Base-by-base conservation (phyloP, 148 eudicot species). In the Chenopodium formosanum region DNA sequence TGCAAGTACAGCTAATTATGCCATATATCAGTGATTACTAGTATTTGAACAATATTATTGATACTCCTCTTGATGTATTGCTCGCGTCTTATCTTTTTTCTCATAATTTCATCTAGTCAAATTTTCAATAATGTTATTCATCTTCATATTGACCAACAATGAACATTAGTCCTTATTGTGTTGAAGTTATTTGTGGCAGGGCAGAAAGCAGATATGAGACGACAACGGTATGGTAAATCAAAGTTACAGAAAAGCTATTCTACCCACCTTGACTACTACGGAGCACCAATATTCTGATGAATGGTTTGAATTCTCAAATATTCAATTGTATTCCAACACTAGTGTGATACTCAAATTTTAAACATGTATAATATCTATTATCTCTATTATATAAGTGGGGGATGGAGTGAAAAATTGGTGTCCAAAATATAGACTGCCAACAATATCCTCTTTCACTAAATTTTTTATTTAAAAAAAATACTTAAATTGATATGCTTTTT, bases 171-270 rank as follows among this genome's bases (percentile, higher is more conserved):
- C 62, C 78, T 75, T 37, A 75, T 16, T 23, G 9, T 60, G 78
- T 6, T 48, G 44, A 19, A 37, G 66, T 80, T 64, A 68, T 74
- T 52, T 73, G 77, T 86, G 82, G 58, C 84, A 87, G 90, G 92
- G 86, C 89, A 90, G 89, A 71, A 87, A 88, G 88, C 79, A 87
- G 87, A 68, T 87, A 84, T 87, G 86, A 90, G 58, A 76, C 75
- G 29, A 48, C 87, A 10, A 34, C 56, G 20, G 62, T 48, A 3
- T 82, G 84, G 23, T 82, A 44, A 85, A 32, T 8, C 84, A 68
- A 65, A 29, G 1, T 66, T 66, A 29, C 31, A 29, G 37, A 2
- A 37, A 66, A 66, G 34, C 16, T 66, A 11, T 34, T 66, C 12
- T 11, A 10, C 70, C 14, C 6, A 34, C 34, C 4, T 12, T 10